Percentiles rank a stretch among this genome's conserved stretches.
phyloP scores from a whole-genome alignment of 2,329 filamentous ascomycete species.

The Xylariaceae sp. region DNA sequence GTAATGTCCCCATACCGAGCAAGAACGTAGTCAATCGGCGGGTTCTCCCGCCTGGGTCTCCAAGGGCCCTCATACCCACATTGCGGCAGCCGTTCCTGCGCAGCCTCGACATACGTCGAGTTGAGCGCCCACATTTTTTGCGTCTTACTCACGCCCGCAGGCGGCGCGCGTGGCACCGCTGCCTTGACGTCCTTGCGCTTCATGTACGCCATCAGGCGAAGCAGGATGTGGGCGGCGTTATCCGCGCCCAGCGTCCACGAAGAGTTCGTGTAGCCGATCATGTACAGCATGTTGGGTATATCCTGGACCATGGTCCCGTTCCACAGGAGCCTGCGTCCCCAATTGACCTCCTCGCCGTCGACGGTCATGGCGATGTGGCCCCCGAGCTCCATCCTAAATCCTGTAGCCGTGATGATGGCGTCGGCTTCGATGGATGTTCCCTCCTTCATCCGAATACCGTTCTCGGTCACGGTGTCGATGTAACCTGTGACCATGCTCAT shows the following conservation, averaged over 20 bases:
- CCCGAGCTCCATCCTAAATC: conserved; percentile 51
- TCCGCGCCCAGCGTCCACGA: conserved; percentile 62
- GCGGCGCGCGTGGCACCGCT: conserved; percentile 39
- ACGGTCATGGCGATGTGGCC: conserved; percentile 47
- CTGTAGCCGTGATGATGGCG: conserved; percentile 62
- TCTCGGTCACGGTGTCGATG: conserved; percentile 41
- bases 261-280: conserved; percentile 56
- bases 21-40: conserved; percentile 9
- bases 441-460: conserved; percentile 39
- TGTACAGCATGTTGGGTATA: conserved; percentile 55
- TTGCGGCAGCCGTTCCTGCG: conserved; percentile 3
- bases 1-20: conserved; percentile 10
- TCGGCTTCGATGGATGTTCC: conserved; percentile 48
- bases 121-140: conserved; percentile 14
- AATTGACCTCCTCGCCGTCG: conserved; percentile 42
- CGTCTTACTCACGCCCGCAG: conserved; percentile 12
- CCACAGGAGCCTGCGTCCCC: conserved; percentile 50
- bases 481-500: conserved; percentile 37
- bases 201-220: conserved; percentile 49
- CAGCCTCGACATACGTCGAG: conserved; percentile 8
- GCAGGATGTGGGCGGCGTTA: conserved; percentile 41
- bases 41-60: conserved; percentile 9
- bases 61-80: conserved; percentile 12
- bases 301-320: conserved; percentile 57
- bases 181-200: conserved; percentile 33